Evolutionary conservation across 495 filamentous ascomycete genomes (phyloP), one percentile per base, ranked within the genome.

Genomic region (Penicillium bovifimosum): DNA sequence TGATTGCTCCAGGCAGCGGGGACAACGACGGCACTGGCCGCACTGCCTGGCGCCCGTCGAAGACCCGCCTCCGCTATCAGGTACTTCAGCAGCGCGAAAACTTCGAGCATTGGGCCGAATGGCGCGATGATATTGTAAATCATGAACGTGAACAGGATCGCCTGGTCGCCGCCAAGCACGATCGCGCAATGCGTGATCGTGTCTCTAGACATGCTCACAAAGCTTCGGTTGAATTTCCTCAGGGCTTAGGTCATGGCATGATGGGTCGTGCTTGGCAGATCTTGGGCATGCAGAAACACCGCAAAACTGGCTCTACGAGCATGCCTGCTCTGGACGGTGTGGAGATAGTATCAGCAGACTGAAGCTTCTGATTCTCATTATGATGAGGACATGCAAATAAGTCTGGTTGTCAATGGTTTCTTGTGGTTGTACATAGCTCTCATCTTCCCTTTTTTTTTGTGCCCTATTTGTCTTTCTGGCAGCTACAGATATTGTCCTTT

Each of bases 81-180:
- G 78, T 81, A n/a, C 73, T 78, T 17, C 76, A 75, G 43, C 77
- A 84, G 39, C 77, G 75, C 34, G 84, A 86, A 60, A 71, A 82
- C 43, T 84, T 77, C 61, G 81, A 81, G 53, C 69, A 72, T 39
- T 84, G 83, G 76, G 66, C 66, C n/a, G 77, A 77, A 49, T 85
- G 81, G 83, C 73, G 73, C 51, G 72, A 83, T 18, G 77, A 77
- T 10, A 75, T 86, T 31, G 77, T 71, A 24, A 55, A 62, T 34
- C 65, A 73, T 24, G 73, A 74, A 52, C 68, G 71, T 40, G 72
- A 76, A 52, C 70, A 74, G 32, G 68, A 76, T 28, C 65, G 72
- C 3, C 52, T 76, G 14, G 63, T 58, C 20, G 58, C 62, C 8
- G 65, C 71, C 9, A 74, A 73, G 34, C 62, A 61, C 26, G 68